Evolutionary conservation across 805 yeast species (phyloP).

Genomic region (Wickerhamomyces sydowiorum): DNA sequence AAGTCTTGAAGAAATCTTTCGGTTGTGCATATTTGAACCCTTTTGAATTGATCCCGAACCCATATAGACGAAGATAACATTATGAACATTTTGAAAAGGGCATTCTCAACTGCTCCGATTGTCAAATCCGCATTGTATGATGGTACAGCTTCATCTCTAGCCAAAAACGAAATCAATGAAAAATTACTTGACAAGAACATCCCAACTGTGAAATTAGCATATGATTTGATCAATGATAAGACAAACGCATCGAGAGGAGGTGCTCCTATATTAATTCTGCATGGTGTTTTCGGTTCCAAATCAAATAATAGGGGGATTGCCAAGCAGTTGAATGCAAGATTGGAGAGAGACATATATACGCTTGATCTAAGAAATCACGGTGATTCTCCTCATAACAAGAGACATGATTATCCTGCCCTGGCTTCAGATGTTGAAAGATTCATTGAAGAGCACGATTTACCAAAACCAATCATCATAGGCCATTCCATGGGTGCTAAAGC

Average conservation of each 20-base stretch:
- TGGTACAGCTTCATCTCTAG: not conserved
- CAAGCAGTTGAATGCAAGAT: conserved; percentile 39
- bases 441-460: conserved; percentile 32
- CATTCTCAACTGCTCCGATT: not conserved
- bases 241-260: conserved; percentile 19
- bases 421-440: conserved; percentile 83
- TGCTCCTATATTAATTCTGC: conserved; percentile 72
- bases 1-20: too few relatives aligned
- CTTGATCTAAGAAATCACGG: conserved; percentile 90
- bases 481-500: conserved; percentile 94
- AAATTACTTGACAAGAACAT: conserved; percentile 29
- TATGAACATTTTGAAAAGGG: not conserved
- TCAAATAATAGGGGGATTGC: conserved; percentile 81
- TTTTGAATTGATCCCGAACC: too few relatives aligned
- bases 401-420: conserved; percentile 75
- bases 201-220: conserved; percentile 49
- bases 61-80: not conserved
- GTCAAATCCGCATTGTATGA: not conserved
- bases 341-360: conserved; percentile 57
- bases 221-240: conserved; percentile 38
- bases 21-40: too few relatives aligned
- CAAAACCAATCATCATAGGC: conserved; percentile 61
- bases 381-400: conserved; percentile 67
- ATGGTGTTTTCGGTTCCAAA: conserved; percentile 85
- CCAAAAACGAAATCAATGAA: conserved; percentile 17